These are phyloP conservation scores for Ettlia oleoabundans DNA, from an alignment of 139 green algal genomes.

Conservation along the genomic window DNA sequence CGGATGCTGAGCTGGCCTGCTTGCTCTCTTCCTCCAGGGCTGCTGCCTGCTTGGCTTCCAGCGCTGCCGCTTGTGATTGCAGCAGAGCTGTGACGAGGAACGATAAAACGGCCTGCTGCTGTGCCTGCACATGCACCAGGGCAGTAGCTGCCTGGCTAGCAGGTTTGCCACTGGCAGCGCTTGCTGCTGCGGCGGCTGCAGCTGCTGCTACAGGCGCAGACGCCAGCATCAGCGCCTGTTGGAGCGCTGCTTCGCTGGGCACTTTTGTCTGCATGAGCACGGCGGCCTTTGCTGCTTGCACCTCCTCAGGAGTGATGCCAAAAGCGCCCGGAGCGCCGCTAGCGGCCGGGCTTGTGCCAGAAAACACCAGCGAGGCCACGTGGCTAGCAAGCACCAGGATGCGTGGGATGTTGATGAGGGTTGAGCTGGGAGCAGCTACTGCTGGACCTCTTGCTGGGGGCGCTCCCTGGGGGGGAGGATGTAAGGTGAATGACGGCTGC, in stretches of 20 bases:
- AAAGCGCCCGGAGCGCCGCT: neutral
- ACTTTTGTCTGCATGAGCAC: slow-evolving; percentile 1
- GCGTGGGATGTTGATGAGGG: too few relatives aligned
- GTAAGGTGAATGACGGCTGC: slow-evolving; percentile 2
- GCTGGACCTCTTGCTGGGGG: too few relatives aligned
- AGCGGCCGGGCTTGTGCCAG: neutral
- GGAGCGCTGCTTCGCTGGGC: slow-evolving; percentile 6
- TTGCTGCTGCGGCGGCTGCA: neutral
- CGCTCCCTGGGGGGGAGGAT: slow-evolving; percentile 2
- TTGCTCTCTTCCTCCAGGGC: neutral
- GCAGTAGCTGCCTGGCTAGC: neutral
- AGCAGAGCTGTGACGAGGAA: neutral
- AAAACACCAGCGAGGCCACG: neutral
- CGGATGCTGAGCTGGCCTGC: neutral
- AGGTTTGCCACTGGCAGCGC: neutral
- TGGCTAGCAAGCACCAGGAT: slow-evolving; percentile 3
- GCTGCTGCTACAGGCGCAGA: neutral
- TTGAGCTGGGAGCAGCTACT: too few relatives aligned
- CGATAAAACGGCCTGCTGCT: neutral
- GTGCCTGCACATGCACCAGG: neutral
- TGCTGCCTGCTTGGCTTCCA: neutral
- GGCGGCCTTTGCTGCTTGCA: neutral
- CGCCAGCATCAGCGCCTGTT: slow-evolving; percentile 5
- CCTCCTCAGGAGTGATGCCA: neutral
- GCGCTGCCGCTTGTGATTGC: neutral